Base-by-base conservation (phyloP, 106 monocot genomes). In the Acorus calamus region DNA sequence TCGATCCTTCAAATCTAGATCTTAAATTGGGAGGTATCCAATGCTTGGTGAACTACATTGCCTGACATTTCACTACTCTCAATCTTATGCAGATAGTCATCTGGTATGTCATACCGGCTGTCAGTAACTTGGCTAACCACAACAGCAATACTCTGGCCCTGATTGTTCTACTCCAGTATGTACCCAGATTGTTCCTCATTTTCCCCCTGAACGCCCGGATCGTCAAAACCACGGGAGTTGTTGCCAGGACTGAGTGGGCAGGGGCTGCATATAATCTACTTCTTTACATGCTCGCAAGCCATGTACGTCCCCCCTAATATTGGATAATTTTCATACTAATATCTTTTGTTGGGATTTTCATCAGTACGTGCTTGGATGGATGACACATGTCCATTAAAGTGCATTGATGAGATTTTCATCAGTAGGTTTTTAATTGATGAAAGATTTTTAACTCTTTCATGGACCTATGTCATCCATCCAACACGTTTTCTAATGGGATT, bases 251-350 rank as follows among this genome's bases (percentile, higher is more conserved):
- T 49, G 90, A 87, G 3, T 90, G 86, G 86, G 73, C 75, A 11
- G 96, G 90, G 52, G 96, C 96, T 61, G 84, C 80, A 48, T 96
- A 96, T 65, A 90, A 96, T 71, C 78, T 96, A 2, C 71, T 90
- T 4, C 87, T 96, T 41, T 96, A 96, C 56, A 85, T 90, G 89
- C 73, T 94, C 13, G 94, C 94, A 8, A 94, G 94, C 56, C 94
- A 94, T 83, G 94, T 89, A 78, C 10, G 41, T 52, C 56, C 3
- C 28, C 28, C 28, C 28, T 28, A 28, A 28, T 28, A 28, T 28
- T 1, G 28, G 28, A 28, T 28, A 0, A 0, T 28, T 28, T 28
- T 28, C 28, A 1, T 28, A 0, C 28, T 28, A 28, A 28, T 28
- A 28, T 28, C 28, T 28, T 28, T 28, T 28, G 28, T 0, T 28